These are phyloP conservation scores for Eremochloa ophiuroides DNA, from an alignment of 176 grass and related monocot genomes.

Conservation along the genomic window DNA sequence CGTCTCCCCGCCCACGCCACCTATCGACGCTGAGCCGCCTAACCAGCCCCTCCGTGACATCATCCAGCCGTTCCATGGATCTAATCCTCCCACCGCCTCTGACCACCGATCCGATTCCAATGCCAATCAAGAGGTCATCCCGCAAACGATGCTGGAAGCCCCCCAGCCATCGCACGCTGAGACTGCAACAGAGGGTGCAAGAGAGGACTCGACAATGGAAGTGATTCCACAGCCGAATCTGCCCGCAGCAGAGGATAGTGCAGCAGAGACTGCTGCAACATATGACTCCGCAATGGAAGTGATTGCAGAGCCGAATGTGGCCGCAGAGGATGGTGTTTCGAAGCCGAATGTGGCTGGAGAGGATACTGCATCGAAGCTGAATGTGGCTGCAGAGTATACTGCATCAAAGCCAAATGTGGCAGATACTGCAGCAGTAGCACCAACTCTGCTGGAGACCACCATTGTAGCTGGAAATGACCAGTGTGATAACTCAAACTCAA, in stretches of 20 bases:
- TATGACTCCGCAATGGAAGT: not conserved
- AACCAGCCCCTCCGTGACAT: conserved; percentile 5
- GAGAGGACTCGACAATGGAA: too few relatives aligned
- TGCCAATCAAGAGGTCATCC: not conserved
- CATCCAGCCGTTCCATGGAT: not conserved
- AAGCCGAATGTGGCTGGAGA: too few relatives aligned
- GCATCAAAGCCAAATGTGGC: too few relatives aligned
- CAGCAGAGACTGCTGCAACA: not conserved
- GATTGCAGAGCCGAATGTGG: not conserved
- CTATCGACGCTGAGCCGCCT: conserved; percentile 33
- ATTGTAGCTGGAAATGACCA: not conserved
- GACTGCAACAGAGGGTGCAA: not conserved
- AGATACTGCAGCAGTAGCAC: not conserved
- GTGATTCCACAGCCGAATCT: too few relatives aligned
- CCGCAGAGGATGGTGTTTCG: too few relatives aligned
- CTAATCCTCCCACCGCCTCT: not conserved
- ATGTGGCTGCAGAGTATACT: too few relatives aligned
- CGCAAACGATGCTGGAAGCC: not conserved
- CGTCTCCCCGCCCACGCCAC: conserved; percentile 37
- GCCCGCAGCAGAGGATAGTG: too few relatives aligned
- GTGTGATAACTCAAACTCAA: not conserved
- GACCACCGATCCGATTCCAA: not conserved
- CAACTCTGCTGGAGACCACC: not conserved
- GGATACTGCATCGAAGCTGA: too few relatives aligned
- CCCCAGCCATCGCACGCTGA: not conserved